phyloP scores from a whole-genome alignment of 2,329 filamentous ascomycete genomes.

The Colletotrichum eleusines region DNA sequence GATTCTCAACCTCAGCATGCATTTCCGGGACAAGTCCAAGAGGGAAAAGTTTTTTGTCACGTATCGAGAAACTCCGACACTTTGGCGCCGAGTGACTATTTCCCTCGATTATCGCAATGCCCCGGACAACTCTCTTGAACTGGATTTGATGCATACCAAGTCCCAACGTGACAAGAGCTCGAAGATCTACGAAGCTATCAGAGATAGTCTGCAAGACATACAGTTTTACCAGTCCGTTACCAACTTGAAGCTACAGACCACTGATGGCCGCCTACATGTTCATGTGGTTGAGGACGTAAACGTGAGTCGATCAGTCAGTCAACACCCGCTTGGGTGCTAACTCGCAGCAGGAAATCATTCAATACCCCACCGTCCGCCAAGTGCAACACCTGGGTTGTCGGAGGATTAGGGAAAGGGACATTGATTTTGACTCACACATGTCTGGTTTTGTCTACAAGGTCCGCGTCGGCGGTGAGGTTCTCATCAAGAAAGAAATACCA shows the following conservation, averaged over 20 bases:
- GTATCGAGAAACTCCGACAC: conserved; percentile 81
- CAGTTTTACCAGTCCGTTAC: conserved; percentile 97
- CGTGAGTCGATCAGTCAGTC: conserved; percentile 56
- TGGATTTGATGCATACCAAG: conserved; percentile 80
- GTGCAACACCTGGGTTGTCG: conserved; percentile 79
- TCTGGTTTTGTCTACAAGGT: conserved; percentile 99
- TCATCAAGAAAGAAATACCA: conserved; percentile 98
- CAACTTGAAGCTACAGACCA: conserved; percentile 93
- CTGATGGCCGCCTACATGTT: conserved; percentile 88
- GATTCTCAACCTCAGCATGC: conserved; percentile 99
- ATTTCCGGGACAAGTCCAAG: conserved; percentile 92
- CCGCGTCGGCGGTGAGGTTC: conserved; percentile 71
- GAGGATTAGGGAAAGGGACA: conserved; percentile 76
- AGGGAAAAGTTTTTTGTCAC: conserved; percentile 99
- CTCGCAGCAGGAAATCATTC: conserved; percentile 78
- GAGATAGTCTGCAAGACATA: conserved; percentile 91
- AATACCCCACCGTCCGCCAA: conserved; percentile 80
- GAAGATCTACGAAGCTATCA: conserved; percentile 93
- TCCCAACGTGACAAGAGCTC: conserved; percentile 93
- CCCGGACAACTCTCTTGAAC: conserved; percentile 84
- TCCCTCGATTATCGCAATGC: conserved; percentile 92
- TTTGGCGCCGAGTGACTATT: conserved; percentile 90
- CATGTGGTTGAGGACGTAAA: conserved; percentile 98
- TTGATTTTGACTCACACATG: conserved; percentile 91
- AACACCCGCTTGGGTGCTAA: conserved; percentile 32